Evolutionary conservation across 1,284 basidiomycete species (phyloP).

Genomic region (Ganoderma lingzhi): DNA sequence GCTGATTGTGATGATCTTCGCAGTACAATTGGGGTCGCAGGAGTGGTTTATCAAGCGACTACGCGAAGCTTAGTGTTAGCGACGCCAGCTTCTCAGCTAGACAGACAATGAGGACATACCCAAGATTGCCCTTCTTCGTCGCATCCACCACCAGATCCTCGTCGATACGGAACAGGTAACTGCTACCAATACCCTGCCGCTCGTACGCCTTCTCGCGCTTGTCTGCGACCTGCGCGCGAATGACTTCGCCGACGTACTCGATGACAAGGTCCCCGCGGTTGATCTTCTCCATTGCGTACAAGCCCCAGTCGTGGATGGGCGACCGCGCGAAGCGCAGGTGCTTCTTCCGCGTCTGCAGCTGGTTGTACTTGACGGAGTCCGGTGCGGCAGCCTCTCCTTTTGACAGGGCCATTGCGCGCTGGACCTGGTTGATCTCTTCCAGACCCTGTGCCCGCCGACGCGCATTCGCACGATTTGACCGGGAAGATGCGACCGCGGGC

Average conservation of each 20-base stretch:
- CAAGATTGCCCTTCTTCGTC: slow-evolving; percentile 98
- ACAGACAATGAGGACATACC: slow-evolving; percentile 59
- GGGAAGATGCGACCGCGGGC: slow-evolving; percentile 77
- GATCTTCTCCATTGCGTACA: slow-evolving; percentile 96
- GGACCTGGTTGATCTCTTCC: slow-evolving; percentile 91
- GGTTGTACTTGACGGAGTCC: slow-evolving; percentile 95
- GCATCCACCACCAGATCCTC: slow-evolving; percentile 96
- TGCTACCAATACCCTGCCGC: slow-evolving; percentile 93
- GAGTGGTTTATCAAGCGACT: slow-evolving; percentile 97
- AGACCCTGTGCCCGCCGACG: slow-evolving; percentile 92
- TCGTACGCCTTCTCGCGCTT: slow-evolving; percentile 97
- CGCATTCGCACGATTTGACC: slow-evolving; percentile 95
- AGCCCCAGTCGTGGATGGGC: slow-evolving; percentile 98
- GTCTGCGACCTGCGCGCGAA: slow-evolving; percentile 95
- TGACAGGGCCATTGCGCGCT: slow-evolving; percentile 75
- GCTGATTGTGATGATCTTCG: slow-evolving; percentile 98
- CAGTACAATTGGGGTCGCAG: slow-evolving; percentile 97
- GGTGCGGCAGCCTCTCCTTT: slow-evolving; percentile 76
- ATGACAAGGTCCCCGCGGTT: slow-evolving; percentile 98
- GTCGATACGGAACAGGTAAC: slow-evolving; percentile 93
- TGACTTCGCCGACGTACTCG: slow-evolving; percentile 98
- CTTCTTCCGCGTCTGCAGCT: slow-evolving; percentile 97
- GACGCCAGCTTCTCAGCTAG: slow-evolving; percentile 12
- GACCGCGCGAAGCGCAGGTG: slow-evolving; percentile 95
- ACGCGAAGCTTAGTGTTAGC: slow-evolving; percentile 13